Percentiles rank a stretch among this genome's conserved stretches.
phyloP scores from a whole-genome alignment of 192 early-diverging fungal genomes.

The Podochytrium sp. region DNA sequence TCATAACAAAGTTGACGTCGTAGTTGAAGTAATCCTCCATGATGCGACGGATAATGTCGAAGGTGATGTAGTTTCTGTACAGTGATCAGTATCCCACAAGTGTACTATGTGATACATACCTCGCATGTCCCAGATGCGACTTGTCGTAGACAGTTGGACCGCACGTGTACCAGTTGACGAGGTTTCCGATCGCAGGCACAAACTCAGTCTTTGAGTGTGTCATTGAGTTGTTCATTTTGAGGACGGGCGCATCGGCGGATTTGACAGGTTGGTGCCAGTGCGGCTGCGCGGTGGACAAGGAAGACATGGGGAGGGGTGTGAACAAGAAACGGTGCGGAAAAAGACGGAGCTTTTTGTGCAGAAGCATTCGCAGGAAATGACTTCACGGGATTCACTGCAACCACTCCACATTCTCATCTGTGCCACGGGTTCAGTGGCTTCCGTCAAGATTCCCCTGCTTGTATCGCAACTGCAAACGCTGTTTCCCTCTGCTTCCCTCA shows the following conservation, averaged over 20 bases:
- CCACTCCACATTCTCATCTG: slow-evolving; percentile 74
- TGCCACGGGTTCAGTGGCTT: slow-evolving; percentile 89
- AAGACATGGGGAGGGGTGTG: too few species aligned
- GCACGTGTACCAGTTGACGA: slow-evolving; percentile 95
- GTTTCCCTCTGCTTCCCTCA: slow-evolving; percentile 43
- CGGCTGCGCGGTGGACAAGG: slow-evolving; percentile 63
- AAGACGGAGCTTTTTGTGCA: too few species aligned
- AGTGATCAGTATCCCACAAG: neutral
- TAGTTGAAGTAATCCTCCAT: slow-evolving; percentile 95
- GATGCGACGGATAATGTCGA: slow-evolving; percentile 92
- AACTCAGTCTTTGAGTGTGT: slow-evolving; percentile 90
- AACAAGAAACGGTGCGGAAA: too few species aligned
- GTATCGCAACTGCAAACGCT: slow-evolving; percentile 47
- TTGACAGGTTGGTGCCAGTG: slow-evolving; percentile 64
- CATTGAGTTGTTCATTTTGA: slow-evolving; percentile 83
- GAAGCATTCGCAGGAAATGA: too few species aligned
- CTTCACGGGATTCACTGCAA: too few species aligned
- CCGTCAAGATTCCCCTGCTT: slow-evolving; percentile 83
- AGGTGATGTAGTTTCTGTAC: slow-evolving; percentile 84
- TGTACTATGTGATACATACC: slow-evolving; percentile 43
- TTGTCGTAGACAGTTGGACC: slow-evolving; percentile 98
- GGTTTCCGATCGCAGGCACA: slow-evolving; percentile 77
- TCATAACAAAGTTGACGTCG: slow-evolving; percentile 93
- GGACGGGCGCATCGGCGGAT: slow-evolving; percentile 47
- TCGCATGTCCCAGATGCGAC: slow-evolving; percentile 95